Conservation (phyloP, 805 yeast species). For the Jamesozyma jinghongensis region DNA sequence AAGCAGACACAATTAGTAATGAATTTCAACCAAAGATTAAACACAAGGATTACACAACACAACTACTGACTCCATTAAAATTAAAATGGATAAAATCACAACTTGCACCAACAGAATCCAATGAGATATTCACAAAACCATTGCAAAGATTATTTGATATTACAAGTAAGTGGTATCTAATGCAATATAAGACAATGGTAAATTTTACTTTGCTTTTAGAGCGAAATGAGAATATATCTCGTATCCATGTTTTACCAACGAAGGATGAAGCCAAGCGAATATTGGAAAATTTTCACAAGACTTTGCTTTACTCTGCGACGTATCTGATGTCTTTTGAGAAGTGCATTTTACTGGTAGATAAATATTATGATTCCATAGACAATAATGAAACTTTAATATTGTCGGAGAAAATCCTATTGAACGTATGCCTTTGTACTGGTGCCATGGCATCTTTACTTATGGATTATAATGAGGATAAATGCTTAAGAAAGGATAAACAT, state of each 20-base stretch:
- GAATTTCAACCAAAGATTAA: conserved; percentile 6
- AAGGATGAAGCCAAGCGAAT: conserved; percentile 4
- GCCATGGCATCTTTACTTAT: conserved; percentile 5
- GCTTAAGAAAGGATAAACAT: conserved; percentile 8
- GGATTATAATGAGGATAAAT: conserved; percentile 4
- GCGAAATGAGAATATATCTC: conserved; percentile 1
- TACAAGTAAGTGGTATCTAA: conserved; percentile 12
- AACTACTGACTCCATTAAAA: conserved; percentile 9
- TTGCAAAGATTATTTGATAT: conserved; percentile 6
- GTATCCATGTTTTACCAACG: background rate
- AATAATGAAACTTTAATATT: conserved; percentile 3
- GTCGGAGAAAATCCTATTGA: conserved; percentile 12
- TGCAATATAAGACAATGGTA: conserved; percentile 11
- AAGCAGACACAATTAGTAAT: background rate
- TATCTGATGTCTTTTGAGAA: conserved; percentile 5
- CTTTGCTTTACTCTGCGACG: conserved; percentile 3
- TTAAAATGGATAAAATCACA: conserved; percentile 9
- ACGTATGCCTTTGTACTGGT: conserved; percentile 10
- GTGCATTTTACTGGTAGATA: conserved; percentile 3
- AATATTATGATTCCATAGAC: conserved; percentile 2
- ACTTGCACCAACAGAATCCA: background rate
- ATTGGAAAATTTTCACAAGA: conserved; percentile 6
- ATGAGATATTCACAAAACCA: conserved; percentile 6
- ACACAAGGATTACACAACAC: conserved; percentile 8
- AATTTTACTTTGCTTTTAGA: conserved; percentile 5